Evolutionary conservation across 768 basidiomycete genomes (phyloP).

Genomic region (Rhodotorula paludigena): DNA sequence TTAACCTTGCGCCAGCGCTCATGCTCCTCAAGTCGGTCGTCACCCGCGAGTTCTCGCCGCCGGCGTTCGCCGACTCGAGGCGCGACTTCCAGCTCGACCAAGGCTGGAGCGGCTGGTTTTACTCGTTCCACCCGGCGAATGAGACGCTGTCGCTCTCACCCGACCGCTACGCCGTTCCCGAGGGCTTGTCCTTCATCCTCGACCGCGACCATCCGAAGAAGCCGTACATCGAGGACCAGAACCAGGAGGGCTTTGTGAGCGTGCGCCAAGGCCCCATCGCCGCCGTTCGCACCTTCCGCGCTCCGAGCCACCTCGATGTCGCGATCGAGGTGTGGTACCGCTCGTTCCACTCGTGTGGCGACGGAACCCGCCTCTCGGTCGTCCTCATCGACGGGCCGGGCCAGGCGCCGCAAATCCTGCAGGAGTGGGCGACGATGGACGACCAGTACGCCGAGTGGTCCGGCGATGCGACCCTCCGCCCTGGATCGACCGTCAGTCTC

Average conservation of each 20-base stretch:
- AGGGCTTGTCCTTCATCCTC: conserved; percentile 6
- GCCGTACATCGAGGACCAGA: conserved; percentile 28
- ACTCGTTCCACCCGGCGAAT: conserved; percentile 26
- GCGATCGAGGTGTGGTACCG: conserved; percentile 26
- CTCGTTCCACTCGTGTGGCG: conserved; percentile 32
- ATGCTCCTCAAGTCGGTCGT: conserved; percentile 30
- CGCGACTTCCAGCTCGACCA: conserved; percentile 33
- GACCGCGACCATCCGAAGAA: conserved; percentile 14
- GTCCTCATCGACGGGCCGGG: conserved; percentile 10
- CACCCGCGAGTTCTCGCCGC: not conserved
- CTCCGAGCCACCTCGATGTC: conserved; percentile 26
- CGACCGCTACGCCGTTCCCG: not conserved
- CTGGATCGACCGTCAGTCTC: conserved; percentile 14
- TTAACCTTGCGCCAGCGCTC: conserved; percentile 29
- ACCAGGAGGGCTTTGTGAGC: conserved; percentile 16
- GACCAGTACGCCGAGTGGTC: conserved; percentile 19
- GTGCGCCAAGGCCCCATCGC: conserved; percentile 14
- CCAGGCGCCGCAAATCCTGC: conserved; percentile 13
- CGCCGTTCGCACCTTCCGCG: conserved; percentile 26
- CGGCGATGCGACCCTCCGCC: conserved; percentile 16
- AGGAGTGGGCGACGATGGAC: conserved; percentile 21
- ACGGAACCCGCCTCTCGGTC: conserved; percentile 27
- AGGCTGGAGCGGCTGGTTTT: conserved; percentile 36
- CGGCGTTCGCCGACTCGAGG: conserved; percentile 30
- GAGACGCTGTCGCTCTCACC: not conserved